phyloP scores from a whole-genome alignment of 179 eudicot species.

The Beta macrorhiza region DNA sequence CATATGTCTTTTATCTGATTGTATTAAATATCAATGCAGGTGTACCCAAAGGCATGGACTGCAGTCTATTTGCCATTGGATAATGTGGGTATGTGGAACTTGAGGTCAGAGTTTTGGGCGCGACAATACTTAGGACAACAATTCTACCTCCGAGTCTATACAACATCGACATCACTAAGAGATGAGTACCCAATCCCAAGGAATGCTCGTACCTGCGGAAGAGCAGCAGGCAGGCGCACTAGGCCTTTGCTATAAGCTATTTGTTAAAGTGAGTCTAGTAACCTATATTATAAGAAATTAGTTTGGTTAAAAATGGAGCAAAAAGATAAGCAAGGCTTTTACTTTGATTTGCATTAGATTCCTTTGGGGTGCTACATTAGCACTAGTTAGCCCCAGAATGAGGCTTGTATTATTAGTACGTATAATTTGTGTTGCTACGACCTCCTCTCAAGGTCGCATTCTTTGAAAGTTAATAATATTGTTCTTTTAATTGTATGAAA shows the following conservation, averaged over 20 bases:
- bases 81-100: slow-evolving; percentile 97
- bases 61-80: slow-evolving; percentile 77
- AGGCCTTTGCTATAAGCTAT: slow-evolving; percentile 50
- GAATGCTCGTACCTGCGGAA: slow-evolving; percentile 86
- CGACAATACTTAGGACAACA: slow-evolving; percentile 92
- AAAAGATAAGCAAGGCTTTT: slow-evolving; percentile 28
- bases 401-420: slow-evolving; percentile 30
- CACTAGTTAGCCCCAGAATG: slow-evolving; percentile 18
- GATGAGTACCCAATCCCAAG: slow-evolving; percentile 89
- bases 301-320: slow-evolving; percentile 23
- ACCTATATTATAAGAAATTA: slow-evolving; percentile 17
- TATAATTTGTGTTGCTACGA: slow-evolving; percentile 23
- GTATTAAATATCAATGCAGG: slow-evolving; percentile 40
- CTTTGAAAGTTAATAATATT: slow-evolving; percentile 24
- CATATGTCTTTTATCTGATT: neutral
- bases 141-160: slow-evolving; percentile 68
- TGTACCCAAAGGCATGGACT: slow-evolving; percentile 91
- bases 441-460: slow-evolving; percentile 58
- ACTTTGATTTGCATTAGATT: slow-evolving; percentile 28
- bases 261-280: slow-evolving; percentile 8
- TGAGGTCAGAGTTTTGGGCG: slow-evolving; percentile 90
- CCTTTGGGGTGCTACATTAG: slow-evolving; percentile 32
- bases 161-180: slow-evolving; percentile 69
- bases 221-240: slow-evolving; percentile 73
- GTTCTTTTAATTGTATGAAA: neutral